These are phyloP conservation scores for Solanum virginianum DNA, from an alignment of 257 asterid genomes.

Conservation along the genomic window DNA sequence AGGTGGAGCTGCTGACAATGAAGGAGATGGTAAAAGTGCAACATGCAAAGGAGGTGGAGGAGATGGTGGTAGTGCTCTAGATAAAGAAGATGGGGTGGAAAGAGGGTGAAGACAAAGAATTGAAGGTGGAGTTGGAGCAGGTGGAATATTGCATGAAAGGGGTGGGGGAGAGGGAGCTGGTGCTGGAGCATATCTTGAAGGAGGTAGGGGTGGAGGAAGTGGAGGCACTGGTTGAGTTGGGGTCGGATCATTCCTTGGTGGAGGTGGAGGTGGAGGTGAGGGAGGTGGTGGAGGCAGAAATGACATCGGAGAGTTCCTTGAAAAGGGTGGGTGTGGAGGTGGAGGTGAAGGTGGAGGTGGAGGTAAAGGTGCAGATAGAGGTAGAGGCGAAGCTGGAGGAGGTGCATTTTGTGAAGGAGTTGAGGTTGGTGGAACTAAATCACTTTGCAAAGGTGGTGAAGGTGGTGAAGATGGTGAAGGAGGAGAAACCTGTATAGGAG, in stretches of 20 bases:
- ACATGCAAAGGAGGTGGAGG: not conserved
- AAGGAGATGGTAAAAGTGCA: not conserved
- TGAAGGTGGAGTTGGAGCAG: not conserved
- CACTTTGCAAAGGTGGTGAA: not conserved
- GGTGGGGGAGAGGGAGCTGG: not conserved
- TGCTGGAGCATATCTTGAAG: not conserved
- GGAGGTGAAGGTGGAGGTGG: conserved; percentile 22
- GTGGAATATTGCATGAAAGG: not conserved
- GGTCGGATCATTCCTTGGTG: conserved; percentile 11
- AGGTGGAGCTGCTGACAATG: not conserved
- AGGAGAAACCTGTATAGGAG: conserved; percentile 1
- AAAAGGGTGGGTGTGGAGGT: conserved; percentile 14
- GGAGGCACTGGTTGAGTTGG: conserved; percentile 31
- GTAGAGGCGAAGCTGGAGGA: conserved; percentile 28
- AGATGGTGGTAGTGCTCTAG: not conserved
- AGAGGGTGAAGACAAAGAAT: not conserved
- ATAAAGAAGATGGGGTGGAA: not conserved
- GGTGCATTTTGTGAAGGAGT: conserved; percentile 28
- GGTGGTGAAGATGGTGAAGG: conserved; percentile 12
- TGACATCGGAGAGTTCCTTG: not conserved
- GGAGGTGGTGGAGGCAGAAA: not conserved
- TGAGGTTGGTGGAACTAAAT: conserved; percentile 12
- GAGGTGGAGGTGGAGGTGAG: not conserved
- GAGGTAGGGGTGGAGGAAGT: not conserved
- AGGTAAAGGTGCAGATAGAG: not conserved